These are phyloP conservation scores for Eutrema heterophyllum DNA, from an alignment of 345 rosid genomes.

Conservation along the genomic window DNA sequence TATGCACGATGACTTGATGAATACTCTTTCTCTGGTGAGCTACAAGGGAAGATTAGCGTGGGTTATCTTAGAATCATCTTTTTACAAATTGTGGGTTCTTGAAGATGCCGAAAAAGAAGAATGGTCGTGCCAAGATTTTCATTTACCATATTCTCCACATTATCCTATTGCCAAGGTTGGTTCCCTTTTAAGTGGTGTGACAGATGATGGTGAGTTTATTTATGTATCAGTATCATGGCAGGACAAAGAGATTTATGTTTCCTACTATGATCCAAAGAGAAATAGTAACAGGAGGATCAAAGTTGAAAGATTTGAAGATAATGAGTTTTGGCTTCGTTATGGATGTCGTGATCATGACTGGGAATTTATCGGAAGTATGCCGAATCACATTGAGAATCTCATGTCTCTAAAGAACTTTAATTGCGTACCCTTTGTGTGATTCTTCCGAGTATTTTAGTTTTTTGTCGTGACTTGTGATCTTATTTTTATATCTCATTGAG, in stretches of 20 bases:
- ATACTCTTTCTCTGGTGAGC: background rate
- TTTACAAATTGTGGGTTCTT: slow-evolving; percentile 2
- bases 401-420: background rate
- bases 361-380: background rate
- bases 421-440: background rate
- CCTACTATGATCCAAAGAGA: background rate
- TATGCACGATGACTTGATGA: background rate
- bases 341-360: background rate
- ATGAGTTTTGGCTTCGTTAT: background rate
- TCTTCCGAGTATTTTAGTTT: background rate
- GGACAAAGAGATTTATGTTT: background rate
- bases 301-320: background rate
- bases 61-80: background rate
- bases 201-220: background rate
- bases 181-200: background rate
- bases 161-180: background rate
- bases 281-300: background rate
- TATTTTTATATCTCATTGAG: background rate
- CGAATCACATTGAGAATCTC: slow-evolving; percentile 13
- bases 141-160: background rate
- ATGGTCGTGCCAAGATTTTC: slow-evolving; percentile 1
- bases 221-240: background rate
- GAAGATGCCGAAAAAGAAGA: background rate
- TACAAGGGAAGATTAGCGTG: slow-evolving; percentile 9
- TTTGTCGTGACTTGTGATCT: background rate